Base-by-base conservation (phyloP, 331 rosid genomes). In the Spiraea crenata region DNA sequence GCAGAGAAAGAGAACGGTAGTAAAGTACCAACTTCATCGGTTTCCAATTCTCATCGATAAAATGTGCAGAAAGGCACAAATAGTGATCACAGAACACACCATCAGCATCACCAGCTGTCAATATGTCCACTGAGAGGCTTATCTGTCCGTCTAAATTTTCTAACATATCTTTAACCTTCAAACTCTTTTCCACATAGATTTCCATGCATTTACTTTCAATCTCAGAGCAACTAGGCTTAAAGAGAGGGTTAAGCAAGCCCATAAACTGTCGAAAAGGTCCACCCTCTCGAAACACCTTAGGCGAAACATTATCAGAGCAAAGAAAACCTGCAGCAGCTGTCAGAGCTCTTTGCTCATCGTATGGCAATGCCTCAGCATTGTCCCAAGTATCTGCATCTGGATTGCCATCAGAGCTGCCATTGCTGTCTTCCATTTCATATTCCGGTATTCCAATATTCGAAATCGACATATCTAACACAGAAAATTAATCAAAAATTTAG, bases 171-270 rank as follows among this genome's bases (percentile, higher is more conserved):
- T 57, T 71, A 10, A 5, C 37, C 48, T 71, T 37, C 31, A 17
- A 2, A n/a, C 48, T 59, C 75, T 25, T 63, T 39, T 62, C 46
- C 58, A 37, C 60, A 19, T 46, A 72, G 38, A 10, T 19, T 48
- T 52, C 42, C 72, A 67, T 37, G 72, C 72, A 67, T 52, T 67
- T 31, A 39, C 61, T 39, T 51, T 67, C 72, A 5, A 50, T 12
- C 61, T 25, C 55, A 51, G 50, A 9, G 57, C 38, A 67, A 67
- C 49, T 51, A 67, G 72, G 72, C 49, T 38, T 67, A 38, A 51
- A 67, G 38, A 17, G 61, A 2, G 13, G 72, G 37, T 19, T 52
- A 51, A 40, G 7, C 61, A 5, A 17, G 15, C 13, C 11, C 17
- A n/a, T 37, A 15, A 40, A 37, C 61, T 17, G 14, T 17, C 34